Percentiles rank a stretch among this genome's conserved stretches.
phyloP scores from a whole-genome alignment of 2,329 filamentous ascomycete genomes.

The Rutstroemia sp. region DNA sequence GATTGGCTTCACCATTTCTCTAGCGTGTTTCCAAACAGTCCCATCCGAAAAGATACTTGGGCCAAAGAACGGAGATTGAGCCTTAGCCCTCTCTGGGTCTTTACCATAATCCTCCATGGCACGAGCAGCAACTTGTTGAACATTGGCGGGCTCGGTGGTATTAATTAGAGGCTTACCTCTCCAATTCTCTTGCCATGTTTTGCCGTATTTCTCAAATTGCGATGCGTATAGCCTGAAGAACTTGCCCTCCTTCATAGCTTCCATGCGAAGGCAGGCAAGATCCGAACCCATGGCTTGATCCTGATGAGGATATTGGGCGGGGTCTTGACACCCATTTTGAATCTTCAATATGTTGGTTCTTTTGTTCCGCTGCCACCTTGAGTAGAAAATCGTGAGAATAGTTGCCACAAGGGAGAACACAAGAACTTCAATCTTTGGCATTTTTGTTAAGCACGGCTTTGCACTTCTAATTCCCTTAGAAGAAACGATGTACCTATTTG shows the following conservation, averaged over 20 bases:
- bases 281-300: background rate
- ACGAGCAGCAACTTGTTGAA: conserved; percentile 1
- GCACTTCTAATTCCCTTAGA: too few relatives aligned
- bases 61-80: conserved; percentile 27
- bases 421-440: background rate
- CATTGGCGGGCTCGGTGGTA: background rate
- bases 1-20: conserved; percentile 3
- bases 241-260: background rate
- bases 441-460: too few relatives aligned
- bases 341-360: background rate
- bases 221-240: background rate
- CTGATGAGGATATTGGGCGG: background rate
- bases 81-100: conserved; percentile 34
- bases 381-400: background rate
- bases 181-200: conserved; percentile 1
- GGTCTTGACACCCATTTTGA: background rate
- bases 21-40: conserved; percentile 1
- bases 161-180: background rate
- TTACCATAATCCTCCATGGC: conserved; percentile 28
- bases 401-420: background rate
- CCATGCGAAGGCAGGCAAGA: background rate
- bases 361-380: background rate
- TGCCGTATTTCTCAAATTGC: conserved; percentile 1
- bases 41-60: conserved; percentile 6
- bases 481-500: too few relatives aligned